phyloP scores from a whole-genome alignment of 2,329 filamentous ascomycete species.

The Pseudocercospora fuligena region DNA sequence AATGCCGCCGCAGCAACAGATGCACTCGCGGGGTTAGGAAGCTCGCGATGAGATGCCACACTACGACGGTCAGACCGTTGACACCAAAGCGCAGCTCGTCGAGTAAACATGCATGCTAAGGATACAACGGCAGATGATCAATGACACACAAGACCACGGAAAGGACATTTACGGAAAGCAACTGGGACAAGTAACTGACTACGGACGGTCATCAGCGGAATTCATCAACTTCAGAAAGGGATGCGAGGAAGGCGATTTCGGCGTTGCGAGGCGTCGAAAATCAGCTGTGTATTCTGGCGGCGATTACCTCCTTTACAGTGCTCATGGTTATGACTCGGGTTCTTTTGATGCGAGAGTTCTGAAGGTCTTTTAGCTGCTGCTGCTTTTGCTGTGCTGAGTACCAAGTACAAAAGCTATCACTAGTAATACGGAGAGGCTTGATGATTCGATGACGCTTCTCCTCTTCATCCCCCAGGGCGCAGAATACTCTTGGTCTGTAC shows the following conservation, averaged over 20 bases:
- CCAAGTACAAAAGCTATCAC: constrained; percentile 14
- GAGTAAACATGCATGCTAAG: constrained; percentile 6
- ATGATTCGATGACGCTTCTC: neutral
- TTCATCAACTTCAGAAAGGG: constrained; percentile 8
- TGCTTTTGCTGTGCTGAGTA: constrained; percentile 12
- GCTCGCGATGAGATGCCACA: constrained; percentile 16
- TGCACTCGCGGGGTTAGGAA: constrained; percentile 37
- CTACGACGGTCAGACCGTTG: constrained; percentile 2
- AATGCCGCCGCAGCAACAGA: constrained; percentile 43
- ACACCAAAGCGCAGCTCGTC: constrained; percentile 13
- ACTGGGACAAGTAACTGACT: neutral
- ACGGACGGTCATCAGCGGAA: constrained; percentile 3
- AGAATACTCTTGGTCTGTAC: neutral
- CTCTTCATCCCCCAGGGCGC: neutral
- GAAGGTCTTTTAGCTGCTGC: neutral
- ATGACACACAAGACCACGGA: constrained; percentile 10
- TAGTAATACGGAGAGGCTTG: constrained; percentile 14
- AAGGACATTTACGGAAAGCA: constrained; percentile 5
- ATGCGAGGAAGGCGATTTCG: constrained; percentile 18
- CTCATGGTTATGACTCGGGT: constrained; percentile 14
- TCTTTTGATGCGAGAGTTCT: constrained; percentile 3
- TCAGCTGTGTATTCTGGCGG: constrained; percentile 5
- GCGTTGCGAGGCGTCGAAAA: constrained; percentile 11
- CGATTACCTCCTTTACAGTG: constrained; percentile 6
- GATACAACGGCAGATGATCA: constrained; percentile 10